These are phyloP conservation scores for Globisporangium nunn DNA, from an alignment of 352 stramenopile species.

Conservation along the genomic window DNA sequence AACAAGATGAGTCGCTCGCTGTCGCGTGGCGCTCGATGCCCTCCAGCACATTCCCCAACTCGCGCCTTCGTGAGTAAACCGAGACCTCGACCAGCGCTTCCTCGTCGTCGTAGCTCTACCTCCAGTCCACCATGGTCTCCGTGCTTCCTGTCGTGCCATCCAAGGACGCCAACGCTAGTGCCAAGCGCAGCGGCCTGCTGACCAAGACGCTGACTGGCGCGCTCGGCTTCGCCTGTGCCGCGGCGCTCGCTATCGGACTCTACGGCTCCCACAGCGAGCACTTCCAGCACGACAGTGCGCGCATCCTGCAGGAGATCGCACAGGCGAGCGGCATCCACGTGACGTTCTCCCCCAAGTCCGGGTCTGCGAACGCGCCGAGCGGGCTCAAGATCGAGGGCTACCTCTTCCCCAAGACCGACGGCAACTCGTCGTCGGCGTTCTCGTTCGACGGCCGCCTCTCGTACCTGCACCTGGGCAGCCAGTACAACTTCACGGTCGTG, in stretches of 20 bases:
- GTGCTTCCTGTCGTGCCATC: neutral
- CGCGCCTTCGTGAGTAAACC: neutral
- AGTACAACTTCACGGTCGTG: conserved; percentile 28
- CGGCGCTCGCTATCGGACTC: conserved; percentile 12
- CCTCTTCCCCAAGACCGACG: conserved; percentile 15
- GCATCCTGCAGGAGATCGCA: conserved; percentile 19
- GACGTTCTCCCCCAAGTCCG: conserved; percentile 12
- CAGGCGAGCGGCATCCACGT: conserved; percentile 22
- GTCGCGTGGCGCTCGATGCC: neutral
- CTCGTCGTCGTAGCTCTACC: neutral
- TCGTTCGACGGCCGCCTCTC: conserved; percentile 22
- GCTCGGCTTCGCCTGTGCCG: conserved; percentile 5
- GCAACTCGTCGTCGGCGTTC: neutral
- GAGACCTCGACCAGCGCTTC: neutral
- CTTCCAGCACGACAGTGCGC: conserved; percentile 17
- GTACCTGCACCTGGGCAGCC: conserved; percentile 17
- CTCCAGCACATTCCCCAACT: conserved; percentile 6
- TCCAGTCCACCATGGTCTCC: conserved; percentile 2
- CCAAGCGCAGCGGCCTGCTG: conserved; percentile 4
- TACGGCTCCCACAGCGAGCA: conserved; percentile 14
- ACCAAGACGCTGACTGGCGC: conserved; percentile 5
- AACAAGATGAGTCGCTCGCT: no score
- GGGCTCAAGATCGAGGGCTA: conserved; percentile 14
- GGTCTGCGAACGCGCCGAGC: conserved; percentile 7
- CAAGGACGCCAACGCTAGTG: neutral